Evolutionary conservation across 2,329 filamentous ascomycete species (phyloP), one percentile per base, ranked within the genome.

Genomic region (Trichoderma breve): DNA sequence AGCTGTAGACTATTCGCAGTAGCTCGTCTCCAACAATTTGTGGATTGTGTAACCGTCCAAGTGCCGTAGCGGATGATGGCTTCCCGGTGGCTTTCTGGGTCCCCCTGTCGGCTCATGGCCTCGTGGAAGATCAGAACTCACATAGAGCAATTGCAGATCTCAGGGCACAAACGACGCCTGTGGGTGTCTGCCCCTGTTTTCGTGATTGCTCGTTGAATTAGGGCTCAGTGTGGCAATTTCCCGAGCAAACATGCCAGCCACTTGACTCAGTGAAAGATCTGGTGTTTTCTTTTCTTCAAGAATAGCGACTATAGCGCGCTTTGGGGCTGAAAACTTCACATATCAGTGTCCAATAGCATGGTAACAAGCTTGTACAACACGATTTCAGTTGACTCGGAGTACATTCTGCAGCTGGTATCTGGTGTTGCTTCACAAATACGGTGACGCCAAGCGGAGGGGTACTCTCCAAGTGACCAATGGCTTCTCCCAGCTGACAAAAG

Each of bases 1-100:
- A 70, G 66, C 53, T 69, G 71, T 72, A 63, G 64, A 69, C 65
- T 51, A 69, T 72, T 55, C 65, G 58, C 57, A 58, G 47, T 32
- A 63, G 58, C 71, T 72, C 71, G 71, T 65, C 28, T 72, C 67
- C 39, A 18, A n/a, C 21, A 51, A 53, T 32, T 24, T 36, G 67
- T 70, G 67, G 24, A 28, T 53, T 21, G 57, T 70, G 67, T 12
- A 62, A 70, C 67, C 36, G 26, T 60, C 39, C 47, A 32, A 69
- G 24, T 53, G 58, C 64, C 32, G 71, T 64, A 53, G 60, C 57
- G 55, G 57, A 61, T 61, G 28, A 61, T 66, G 43, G 63, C 68
- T 64, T 72, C 58, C 64, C 60, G 58, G 58, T 72, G 71, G 71
- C 71, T 69, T 69, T 39, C 15, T 30, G 18, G 15, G 12, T 4